Conservation (phyloP, 768 basidiomycete genomes). For the Boletus vinaceobasis region DNA sequence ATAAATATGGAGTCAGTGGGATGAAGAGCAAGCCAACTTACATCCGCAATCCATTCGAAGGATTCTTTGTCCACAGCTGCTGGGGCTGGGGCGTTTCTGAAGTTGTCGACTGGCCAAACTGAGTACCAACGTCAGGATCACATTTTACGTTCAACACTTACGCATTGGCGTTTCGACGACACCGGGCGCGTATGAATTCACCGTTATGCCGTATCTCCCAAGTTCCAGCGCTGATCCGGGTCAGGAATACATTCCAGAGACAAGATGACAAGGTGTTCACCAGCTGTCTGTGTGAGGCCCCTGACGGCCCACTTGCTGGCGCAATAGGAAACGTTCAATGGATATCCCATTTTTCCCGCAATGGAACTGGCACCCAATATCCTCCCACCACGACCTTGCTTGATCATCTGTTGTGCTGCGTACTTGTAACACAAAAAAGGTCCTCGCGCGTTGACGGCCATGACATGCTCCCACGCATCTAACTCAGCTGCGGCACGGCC, state of each 20-base stretch:
- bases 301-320: slow-evolving; percentile 39
- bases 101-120: not conserved
- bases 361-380: slow-evolving; percentile 42
- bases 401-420: slow-evolving; percentile 58
- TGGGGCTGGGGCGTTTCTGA: not conserved
- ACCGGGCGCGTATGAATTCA: slow-evolving; percentile 39
- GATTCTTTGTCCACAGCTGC: not conserved
- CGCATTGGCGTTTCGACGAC: slow-evolving; percentile 29
- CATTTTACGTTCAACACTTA: slow-evolving; percentile 3
- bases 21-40: not conserved
- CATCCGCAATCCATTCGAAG: not conserved
- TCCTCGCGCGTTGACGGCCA: slow-evolving; percentile 47
- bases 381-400: slow-evolving; percentile 45
- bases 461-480: not conserved
- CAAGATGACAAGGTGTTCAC: slow-evolving; percentile 14
- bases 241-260: not conserved
- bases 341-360: not conserved
- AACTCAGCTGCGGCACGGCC: not conserved
- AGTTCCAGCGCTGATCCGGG: slow-evolving; percentile 22
- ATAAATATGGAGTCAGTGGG: no score
- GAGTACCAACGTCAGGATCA: not conserved
- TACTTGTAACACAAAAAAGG: slow-evolving; percentile 60
- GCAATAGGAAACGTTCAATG: slow-evolving; percentile 9
- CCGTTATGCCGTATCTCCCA: slow-evolving; percentile 31
- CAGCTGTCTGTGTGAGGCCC: slow-evolving; percentile 36